Conservation (phyloP, 495 filamentous ascomycete species). For the Xylaria venustula region DNA sequence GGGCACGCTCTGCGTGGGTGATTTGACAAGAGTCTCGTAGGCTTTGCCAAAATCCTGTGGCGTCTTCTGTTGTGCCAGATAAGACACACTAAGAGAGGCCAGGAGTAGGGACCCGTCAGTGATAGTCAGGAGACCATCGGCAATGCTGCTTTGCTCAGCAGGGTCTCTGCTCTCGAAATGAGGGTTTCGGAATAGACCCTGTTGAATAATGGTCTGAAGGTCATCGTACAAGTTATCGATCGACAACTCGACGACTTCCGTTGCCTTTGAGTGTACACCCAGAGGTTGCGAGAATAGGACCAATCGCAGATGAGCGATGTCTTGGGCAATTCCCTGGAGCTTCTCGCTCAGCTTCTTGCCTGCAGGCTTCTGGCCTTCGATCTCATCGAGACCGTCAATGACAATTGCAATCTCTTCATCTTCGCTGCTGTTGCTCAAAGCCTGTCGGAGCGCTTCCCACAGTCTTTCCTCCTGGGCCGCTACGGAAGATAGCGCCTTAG, state of each 20-base stretch:
- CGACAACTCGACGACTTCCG: not conserved
- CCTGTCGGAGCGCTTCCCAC: slow-evolving; percentile 1
- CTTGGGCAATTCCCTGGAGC: not conserved
- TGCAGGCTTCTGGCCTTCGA: slow-evolving; percentile 6
- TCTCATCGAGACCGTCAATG: slow-evolving; percentile 3
- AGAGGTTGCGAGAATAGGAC: slow-evolving; percentile 6
- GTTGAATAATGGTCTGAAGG: slow-evolving; percentile 2
- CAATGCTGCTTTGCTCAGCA: not conserved
- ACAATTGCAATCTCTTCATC: slow-evolving; percentile 4
- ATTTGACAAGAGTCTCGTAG: not conserved
- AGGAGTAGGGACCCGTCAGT: not conserved
- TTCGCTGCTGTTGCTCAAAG: not conserved
- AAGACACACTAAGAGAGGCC: not conserved
- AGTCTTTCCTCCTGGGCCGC: not conserved
- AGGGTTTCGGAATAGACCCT: not conserved
- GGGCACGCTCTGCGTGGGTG: not conserved
- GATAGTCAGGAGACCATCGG: not conserved
- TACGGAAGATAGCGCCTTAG: not conserved
- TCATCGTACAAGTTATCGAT: slow-evolving; percentile 7
- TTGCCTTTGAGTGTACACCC: not conserved
- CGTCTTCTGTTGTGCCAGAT: slow-evolving; percentile 5
- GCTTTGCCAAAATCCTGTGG: not conserved
- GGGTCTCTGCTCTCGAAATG: not conserved
- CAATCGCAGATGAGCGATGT: not conserved
- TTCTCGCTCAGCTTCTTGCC: slow-evolving; percentile 8